Conservation (phyloP, 106 monocot species). For the Apostasia shenzhenica region DNA sequence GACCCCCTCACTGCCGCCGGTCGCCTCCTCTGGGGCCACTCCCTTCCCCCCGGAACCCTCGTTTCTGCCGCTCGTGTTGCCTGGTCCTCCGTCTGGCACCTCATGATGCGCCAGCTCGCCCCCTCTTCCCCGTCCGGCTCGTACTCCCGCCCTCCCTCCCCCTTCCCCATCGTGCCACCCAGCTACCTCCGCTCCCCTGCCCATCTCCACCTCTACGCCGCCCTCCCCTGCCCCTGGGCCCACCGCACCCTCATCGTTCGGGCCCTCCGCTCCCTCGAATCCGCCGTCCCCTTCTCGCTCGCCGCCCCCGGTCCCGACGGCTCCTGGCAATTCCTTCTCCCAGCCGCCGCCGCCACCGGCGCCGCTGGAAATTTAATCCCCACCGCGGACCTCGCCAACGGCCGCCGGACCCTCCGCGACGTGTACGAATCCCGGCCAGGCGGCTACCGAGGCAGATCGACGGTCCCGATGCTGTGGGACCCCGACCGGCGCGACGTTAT, state of each 20-base stretch:
- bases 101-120: constrained; percentile 98
- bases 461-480: constrained; percentile 98
- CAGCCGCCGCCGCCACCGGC: constrained; percentile 18
- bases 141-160: constrained; percentile 64
- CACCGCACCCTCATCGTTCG: constrained; percentile 82
- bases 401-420: constrained; percentile 52
- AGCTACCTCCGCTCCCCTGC: neutral
- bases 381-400: constrained; percentile 29
- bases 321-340: constrained; percentile 43
- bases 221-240: constrained; percentile 92
- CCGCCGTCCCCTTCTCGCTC: constrained; percentile 36
- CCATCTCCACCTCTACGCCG: constrained; percentile 68
- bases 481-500: constrained; percentile 44
- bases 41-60: constrained; percentile 68
- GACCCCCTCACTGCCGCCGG: constrained; percentile 58
- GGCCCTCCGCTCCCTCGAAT: constrained; percentile 47
- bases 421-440: constrained; percentile 51
- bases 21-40: constrained; percentile 83
- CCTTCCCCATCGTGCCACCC: constrained; percentile 46
- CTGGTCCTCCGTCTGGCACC: constrained; percentile 87
- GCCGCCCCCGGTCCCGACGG: constrained; percentile 59
- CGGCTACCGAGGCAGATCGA: constrained; percentile 74
- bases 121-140: constrained; percentile 59
- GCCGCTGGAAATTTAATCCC: constrained; percentile 39
- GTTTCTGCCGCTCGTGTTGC: constrained; percentile 61